Base-by-base conservation (phyloP, 495 filamentous ascomycete genomes). In the Trichocladium antarcticum region DNA sequence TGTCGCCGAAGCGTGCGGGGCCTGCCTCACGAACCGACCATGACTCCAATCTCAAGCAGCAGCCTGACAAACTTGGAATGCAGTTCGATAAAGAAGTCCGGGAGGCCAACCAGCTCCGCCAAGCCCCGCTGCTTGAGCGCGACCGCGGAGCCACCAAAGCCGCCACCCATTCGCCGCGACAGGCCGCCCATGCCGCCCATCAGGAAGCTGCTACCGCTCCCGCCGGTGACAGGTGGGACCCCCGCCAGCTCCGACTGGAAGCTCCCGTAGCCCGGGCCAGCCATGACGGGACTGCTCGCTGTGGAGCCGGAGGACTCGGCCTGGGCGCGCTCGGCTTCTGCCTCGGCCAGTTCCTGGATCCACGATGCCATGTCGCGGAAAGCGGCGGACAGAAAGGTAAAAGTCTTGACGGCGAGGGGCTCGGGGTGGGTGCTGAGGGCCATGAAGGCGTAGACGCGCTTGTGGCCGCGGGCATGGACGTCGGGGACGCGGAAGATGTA, bases 401-500 rank as follows among this genome's bases (percentile, higher is more conserved):
- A 88, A 1, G 81, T 80, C 53, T 83, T 82, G 63, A 85, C 83
- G 24, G 85, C 85, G 21, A 80, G 71, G 42, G 81, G 78, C 50
- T 86, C 78, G 46, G 84, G 84, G 57, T 86, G 74, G 36, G 76
- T 78, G 53, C 68, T 74, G 46, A 95, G 78, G n/a, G 85, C 87
- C 40, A 95, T 71, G 37, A 96, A 75, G 36, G 89, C 88, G 65
- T 96, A 96, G 36, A 85, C 83, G 49, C 89, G 81, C 55, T 83
- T 79, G 51, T 85, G 80, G 37, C 89, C 89, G 31, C 89, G 87
- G 15, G 89, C 88, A 67, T 89, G 83, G 17, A 88, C 76, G 61
- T 96, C 89, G 15, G 83, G 80, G 9, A 95, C 82, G 19, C 87
- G 86, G 62, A 96, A 95, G 57, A 93, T 83, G 63, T 86, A 94